Base-by-base conservation (phyloP, 441 rosid species). In the Euphorbia celastroides region DNA sequence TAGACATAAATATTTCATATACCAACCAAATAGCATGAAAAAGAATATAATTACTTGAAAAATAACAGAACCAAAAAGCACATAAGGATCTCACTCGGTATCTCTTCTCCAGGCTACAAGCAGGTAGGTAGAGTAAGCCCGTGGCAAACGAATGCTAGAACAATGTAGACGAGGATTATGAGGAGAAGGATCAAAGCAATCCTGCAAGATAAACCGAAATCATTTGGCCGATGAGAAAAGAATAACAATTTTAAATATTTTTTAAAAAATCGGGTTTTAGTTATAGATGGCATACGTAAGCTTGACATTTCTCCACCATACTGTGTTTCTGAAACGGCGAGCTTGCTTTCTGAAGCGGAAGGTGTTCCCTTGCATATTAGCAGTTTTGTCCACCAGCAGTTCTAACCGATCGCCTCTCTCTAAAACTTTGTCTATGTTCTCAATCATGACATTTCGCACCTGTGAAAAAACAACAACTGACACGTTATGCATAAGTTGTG, bases 331-430 rank as follows among this genome's bases (percentile, higher is more conserved):
- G 77, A 83, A 89, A 55, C 88, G 94, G 25, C 94, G 96, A 72
- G 96, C 83, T 86, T 91, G 98, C 81, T 89, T 92, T 74, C 97
- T 81, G 76, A 94, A 92, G 57, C 97, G 89, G 67, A 92, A 85
- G 67, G 98, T 92, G 77, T 87, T 92, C 17, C 97, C 98, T 83
- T 92, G 98, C 98, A 92, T 84, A 72, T 85, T 82, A 50, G 91
- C 87, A 13, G 98, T 84, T 82, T 94, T 94, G 78, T 92, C 99
- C 19, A 94, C 99, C 27, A 94, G 83, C 90, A 94, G 74, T 71
- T 88, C 98, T 82, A 94, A 77, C 57, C 97, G 96, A 70, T 89
- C 96, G 1, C 99, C 98, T 81, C 97, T 88, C 72, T 86, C 93
- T 61, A 94, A 79, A 20, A 92, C 98, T 75, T 92, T 87, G 78